Base-by-base conservation (phyloP, 768 basidiomycete genomes). In the Coprinopsis marcescibilis region DNA sequence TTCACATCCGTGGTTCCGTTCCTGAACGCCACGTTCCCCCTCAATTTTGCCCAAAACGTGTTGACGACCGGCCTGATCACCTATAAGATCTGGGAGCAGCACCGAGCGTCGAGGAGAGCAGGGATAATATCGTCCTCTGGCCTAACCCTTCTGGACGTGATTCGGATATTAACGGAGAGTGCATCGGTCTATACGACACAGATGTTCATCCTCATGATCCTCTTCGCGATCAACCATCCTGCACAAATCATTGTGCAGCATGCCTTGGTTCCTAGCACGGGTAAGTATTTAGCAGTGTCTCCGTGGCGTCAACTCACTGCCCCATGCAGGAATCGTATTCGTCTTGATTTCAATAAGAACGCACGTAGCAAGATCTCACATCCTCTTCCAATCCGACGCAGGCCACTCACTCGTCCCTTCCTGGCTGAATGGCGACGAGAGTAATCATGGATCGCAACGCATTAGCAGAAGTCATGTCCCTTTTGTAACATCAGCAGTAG, bases 81-180 rank as follows among this genome's bases (percentile, higher is more conserved):
- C 3, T 48, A 32, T 23, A 25, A 30, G 14, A 40, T 48, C 14
- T 48, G 38, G 38, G 26, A 27, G 5, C 40, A 43, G 20, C 41
- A 48, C 24, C 17, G 39, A 21, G n/a, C 20, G 39, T 48, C 47
- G 3, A 7, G 15, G 19, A 42, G 21, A 36, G 30, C 37, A 17
- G 39, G 47, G 20, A 25, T 48, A 5, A 44, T 21, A 2, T 25
- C 20, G n/a, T 42, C 47, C 3, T 20, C 38, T 23, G 32, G 47
- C 21, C 7, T 48, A 13, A 43, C 8, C 30, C 47, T 48, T 8
- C 14, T 42, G 30, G 36, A 27, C 4, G 40, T 48, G 7, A 8
- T 43, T 8, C 38, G 47, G 29, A 48, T 48, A 39, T 33, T 48
- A 3, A 35, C 43, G 23, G 47, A 48, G 33, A 48, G 47, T 34